Base-by-base conservation (phyloP, 192 early-diverging fungal genomes). In the Lobulomyces angularis region DNA sequence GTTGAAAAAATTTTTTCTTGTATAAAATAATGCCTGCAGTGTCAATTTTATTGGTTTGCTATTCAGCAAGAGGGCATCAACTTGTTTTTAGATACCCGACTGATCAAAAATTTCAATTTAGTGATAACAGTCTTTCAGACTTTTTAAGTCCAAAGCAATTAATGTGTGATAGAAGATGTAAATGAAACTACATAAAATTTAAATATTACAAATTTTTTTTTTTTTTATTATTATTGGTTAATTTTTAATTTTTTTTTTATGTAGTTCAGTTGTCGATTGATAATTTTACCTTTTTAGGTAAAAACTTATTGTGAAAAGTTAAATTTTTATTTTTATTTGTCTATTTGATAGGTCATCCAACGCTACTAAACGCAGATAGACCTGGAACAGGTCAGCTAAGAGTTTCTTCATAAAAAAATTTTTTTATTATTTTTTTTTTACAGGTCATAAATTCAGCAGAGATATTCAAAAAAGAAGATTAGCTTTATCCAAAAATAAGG, bases 241-340 rank as follows among this genome's bases (percentile, higher is more conserved):
- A n/a, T n/a, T n/a, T n/a, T n/a, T n/a, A n/a, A n/a, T n/a, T n/a
- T n/a, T n/a, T n/a, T n/a, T n/a, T n/a, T n/a, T n/a, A n/a, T n/a
- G n/a, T n/a, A n/a, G n/a, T 96, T 55, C 84, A 89, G 50, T 65
- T 96, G 30, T 67, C 77, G 1, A 78, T 96, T 6, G 84, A 93
- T 55, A 77, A 84, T 31, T 47, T 90, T 38, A 77, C 80, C 7
- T 91, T 96, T 77, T 67, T 84, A 2, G 83, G 83, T 0, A 81
- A 82, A 37, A 79, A 80, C 14, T 59, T 74, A 41, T 48, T 58
- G 12, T 64, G 70, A 23, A 17, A 40, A 35, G 39, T 48, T 16
- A 31, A 46, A 18, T 43, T 37, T 21, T 50, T 40, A 32, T 51
- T 46, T 9, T 48, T 35, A 33, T 46, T 48, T 25, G 17, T 43